Evolutionary conservation across 139 green algal genomes (phyloP).

Genomic region (Micractinium sp.): DNA sequence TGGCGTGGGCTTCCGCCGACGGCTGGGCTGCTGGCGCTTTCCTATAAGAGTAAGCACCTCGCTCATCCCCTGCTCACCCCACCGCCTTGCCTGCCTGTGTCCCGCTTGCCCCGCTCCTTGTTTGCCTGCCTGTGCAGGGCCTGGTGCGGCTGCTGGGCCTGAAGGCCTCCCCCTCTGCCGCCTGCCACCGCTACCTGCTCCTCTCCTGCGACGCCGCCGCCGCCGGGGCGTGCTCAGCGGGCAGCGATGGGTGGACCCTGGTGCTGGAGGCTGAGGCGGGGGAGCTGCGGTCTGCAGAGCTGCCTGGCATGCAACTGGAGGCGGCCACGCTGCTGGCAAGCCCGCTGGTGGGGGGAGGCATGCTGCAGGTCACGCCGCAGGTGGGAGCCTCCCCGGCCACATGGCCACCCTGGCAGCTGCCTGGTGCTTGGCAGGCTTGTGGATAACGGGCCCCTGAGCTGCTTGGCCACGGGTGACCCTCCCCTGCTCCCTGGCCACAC

Average conservation of each 20-base stretch:
- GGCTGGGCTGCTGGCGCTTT: too few species aligned
- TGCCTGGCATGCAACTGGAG: conserved; percentile 1
- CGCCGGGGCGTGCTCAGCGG: neutral
- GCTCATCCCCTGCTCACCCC: too few species aligned
- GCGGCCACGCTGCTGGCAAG: neutral
- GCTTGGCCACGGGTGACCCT: too few species aligned
- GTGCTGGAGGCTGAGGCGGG: neutral
- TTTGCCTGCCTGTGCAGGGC: conserved; percentile 18
- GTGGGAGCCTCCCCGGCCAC: neutral
- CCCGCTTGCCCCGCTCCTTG: neutral
- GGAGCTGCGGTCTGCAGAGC: neutral
- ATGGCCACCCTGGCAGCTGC: too few species aligned
- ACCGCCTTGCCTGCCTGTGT: neutral
- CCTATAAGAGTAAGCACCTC: too few species aligned
- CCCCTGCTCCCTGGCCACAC: too few species aligned
- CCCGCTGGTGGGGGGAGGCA: neutral
- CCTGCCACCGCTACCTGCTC: conserved; percentile 35
- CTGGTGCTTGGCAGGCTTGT: too few species aligned
- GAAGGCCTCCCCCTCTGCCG: neutral
- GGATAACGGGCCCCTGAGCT: too few species aligned
- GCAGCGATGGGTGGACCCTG: neutral
- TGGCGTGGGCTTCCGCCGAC: too few species aligned
- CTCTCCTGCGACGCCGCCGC: neutral
- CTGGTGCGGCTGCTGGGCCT: conserved; percentile 22
- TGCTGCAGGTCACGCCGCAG: conserved; percentile 38